Percentiles rank a stretch among this genome's conserved stretches.
Conservation (phyloP, 345 rosid species). For the Microthlaspi erraticum region DNA sequence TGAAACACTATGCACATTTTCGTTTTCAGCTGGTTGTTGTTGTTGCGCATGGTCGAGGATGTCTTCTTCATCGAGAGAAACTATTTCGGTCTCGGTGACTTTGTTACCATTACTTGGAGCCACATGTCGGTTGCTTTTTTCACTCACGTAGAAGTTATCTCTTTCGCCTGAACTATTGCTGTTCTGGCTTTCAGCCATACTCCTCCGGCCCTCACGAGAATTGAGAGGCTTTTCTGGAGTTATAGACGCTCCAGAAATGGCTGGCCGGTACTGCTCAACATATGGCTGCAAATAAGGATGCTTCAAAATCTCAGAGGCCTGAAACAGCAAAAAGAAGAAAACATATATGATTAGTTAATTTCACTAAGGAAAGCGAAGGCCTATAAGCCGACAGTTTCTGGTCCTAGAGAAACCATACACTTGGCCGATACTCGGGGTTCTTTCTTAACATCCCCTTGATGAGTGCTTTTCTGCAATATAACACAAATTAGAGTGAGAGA, state of each 20-base stretch:
- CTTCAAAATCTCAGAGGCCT: conserved; percentile 97
- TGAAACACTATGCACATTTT: conserved; percentile 45
- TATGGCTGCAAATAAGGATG: conserved; percentile 94
- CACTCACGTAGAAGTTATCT: conserved; percentile 72
- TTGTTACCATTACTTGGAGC: conserved; percentile 52
- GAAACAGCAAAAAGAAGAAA: conserved; percentile 33
- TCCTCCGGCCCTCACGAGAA: conserved; percentile 56
- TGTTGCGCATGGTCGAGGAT: conserved; percentile 50
- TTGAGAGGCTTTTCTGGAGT: conserved; percentile 63
- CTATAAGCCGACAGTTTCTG: conserved; percentile 30
- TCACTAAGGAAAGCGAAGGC: conserved; percentile 25
- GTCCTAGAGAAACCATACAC: conserved; percentile 55
- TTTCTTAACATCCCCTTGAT: conserved; percentile 97
- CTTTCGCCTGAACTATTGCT: conserved; percentile 87
- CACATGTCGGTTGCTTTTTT: conserved; percentile 47
- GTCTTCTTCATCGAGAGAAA: conserved; percentile 70
- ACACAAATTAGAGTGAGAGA: neutral
- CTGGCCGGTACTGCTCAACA: conserved; percentile 77
- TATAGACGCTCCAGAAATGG: conserved; percentile 52
- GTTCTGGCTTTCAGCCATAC: conserved; percentile 88
- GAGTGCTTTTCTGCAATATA: conserved; percentile 70
- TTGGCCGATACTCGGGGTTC: conserved; percentile 97
- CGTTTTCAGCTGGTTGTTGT: conserved; percentile 55
- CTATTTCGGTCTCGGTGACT: conserved; percentile 59
- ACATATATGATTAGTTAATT: conserved; percentile 34